Base-by-base conservation (phyloP, 352 stramenopile genomes). In the Paralagenidium karlingii region DNA sequence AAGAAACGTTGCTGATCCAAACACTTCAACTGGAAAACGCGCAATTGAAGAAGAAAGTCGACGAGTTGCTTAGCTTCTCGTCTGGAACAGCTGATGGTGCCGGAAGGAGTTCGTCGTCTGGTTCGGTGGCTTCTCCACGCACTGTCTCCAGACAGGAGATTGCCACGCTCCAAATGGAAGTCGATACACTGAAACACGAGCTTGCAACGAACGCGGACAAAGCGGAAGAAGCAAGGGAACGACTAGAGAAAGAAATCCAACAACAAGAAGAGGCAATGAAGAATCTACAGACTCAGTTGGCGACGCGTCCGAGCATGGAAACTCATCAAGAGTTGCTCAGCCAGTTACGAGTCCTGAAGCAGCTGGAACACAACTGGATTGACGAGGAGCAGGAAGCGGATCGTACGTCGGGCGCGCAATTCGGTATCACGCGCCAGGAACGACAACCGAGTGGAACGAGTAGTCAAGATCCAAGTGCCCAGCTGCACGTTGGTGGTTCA, bases 291-390 rank as follows among this genome's bases (percentile, higher is more conserved):
- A 28, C 36, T 7, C 52, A 80, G 15, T 34, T 87, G 6, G 47
- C 51, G 5, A 45, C 53, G n/a, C 70, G 82, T 2, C 91, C 91
- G 19, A 96, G 80, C 5, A 58, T 89, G 41, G 70, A 92, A 32
- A 71, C 76, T 22, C 77, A 89, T 24, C 76, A 95, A 13, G 82
- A 88, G 6, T 79, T 97, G 51, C 66, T 83, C 15, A 68, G 80
- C 24, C 81, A 97, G 42, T 47, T 97, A 6, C 74, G 70, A n/a
- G 76, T 97, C 30, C 48, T 97, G 27, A 90, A 96, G 54, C 76
- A 94, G 34, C 57, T 97, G 8, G 90, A 97, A 40, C 83, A 85
- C 48, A 87, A 87, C 38, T 73, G 84, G 41, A 58, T 87, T 10
- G 70, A 82, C 28, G 69, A 84, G 2, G 68, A 83, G 5, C 63